These are phyloP conservation scores for Dactylellina haptotyla DNA, from an alignment of 2,329 filamentous ascomycete species.

Conservation along the genomic window DNA sequence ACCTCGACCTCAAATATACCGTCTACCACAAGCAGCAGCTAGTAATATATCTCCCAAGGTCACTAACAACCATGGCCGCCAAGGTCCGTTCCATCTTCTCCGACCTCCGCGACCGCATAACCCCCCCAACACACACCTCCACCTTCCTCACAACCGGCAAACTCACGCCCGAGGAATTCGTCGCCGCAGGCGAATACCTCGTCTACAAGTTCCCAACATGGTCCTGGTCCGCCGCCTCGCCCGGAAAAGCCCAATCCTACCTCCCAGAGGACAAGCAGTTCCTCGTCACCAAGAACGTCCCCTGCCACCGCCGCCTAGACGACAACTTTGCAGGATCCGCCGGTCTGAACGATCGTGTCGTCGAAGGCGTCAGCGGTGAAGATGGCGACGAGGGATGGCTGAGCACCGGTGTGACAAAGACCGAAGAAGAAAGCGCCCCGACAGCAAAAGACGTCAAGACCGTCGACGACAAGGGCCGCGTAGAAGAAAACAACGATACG, in stretches of 20 bases:
- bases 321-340: conserved; percentile 81
- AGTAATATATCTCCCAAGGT: no score
- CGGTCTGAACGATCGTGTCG: conserved; percentile 73
- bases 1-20: not conserved
- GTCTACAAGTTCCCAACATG: conserved; percentile 99
- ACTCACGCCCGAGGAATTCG: conserved; percentile 96
- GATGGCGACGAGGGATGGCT: conserved; percentile 80
- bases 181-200: conserved; percentile 94
- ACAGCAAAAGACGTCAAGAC: conserved; percentile 75
- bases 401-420: conserved; percentile 79
- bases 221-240: conserved; percentile 91
- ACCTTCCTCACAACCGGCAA: conserved; percentile 94
- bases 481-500: conserved; percentile 78
- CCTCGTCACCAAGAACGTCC: conserved; percentile 91
- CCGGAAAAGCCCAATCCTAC: conserved; percentile 79
- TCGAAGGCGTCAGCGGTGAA: conserved; percentile 74
- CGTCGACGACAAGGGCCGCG: conserved; percentile 86
- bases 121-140: conserved; percentile 86
- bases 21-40: no score
- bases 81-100: conserved; percentile 85
- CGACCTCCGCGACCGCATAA: conserved; percentile 88
- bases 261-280: conserved; percentile 93
- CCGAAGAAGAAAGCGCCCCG: conserved; percentile 69
- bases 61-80: conserved; percentile 34
- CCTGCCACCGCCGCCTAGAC: conserved; percentile 88